phyloP scores from a whole-genome alignment of 345 rosid genomes.

The Anacardium occidentale region DNA sequence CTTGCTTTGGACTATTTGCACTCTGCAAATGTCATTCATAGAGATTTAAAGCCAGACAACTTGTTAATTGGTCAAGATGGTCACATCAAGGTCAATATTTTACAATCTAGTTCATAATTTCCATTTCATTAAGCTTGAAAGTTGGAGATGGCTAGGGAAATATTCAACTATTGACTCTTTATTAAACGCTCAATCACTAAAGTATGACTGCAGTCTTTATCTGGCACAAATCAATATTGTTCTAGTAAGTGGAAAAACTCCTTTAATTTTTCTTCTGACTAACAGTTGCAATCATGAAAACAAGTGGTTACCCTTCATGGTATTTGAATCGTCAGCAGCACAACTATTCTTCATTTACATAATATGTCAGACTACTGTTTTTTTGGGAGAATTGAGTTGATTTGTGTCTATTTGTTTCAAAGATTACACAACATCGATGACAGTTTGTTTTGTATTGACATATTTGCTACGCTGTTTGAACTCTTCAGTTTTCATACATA shows the following conservation, averaged over 20 bases:
- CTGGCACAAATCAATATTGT: not conserved
- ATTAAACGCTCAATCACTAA: not conserved
- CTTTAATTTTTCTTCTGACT: not conserved
- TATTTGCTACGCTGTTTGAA: slow-evolving; percentile 1
- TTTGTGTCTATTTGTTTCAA: not conserved
- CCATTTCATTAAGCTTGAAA: slow-evolving; percentile 11
- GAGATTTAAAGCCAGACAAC: slow-evolving; percentile 98
- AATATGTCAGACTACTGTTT: not conserved
- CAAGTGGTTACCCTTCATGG: not conserved
- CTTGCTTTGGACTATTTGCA: slow-evolving; percentile 98
- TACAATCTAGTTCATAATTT: slow-evolving; percentile 3
- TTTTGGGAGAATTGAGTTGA: not conserved
- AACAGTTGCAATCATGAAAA: not conserved
- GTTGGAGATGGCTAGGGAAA: not conserved
- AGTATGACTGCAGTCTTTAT: not conserved
- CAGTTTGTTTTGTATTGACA: not conserved
- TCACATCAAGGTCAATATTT: slow-evolving; percentile 80
- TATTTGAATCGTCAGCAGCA: not conserved
- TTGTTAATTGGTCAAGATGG: slow-evolving; percentile 97
- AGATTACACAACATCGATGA: not conserved
- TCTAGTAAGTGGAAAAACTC: not conserved
- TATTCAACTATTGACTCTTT: not conserved
- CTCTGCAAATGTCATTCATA: slow-evolving; percentile 84
- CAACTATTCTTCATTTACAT: not conserved
- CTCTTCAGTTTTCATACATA: not conserved